Evolutionary conservation across 192 early-diverging fungal species (phyloP).

Genomic region (Umbelopsis sp.): DNA sequence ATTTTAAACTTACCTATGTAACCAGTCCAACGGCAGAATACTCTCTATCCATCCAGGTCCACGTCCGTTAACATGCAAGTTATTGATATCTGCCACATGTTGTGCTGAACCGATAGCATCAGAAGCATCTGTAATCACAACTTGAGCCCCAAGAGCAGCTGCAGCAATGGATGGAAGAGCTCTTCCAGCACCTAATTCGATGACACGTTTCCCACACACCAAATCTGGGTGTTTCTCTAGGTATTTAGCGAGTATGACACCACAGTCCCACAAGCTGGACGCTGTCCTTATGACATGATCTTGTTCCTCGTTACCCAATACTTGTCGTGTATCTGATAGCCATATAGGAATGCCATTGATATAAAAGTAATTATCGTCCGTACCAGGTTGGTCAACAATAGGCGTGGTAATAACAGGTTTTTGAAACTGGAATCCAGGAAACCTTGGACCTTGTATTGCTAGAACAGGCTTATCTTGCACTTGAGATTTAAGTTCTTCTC

Average conservation of each 20-base stretch:
- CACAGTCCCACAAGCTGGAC: constrained; percentile 18
- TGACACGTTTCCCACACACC: neutral
- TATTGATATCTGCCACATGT: neutral
- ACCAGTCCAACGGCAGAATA: constrained; percentile 14
- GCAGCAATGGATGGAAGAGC: constrained; percentile 11
- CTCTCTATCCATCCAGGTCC: neutral
- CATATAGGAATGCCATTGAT: neutral
- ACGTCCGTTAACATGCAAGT: neutral
- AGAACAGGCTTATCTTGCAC: neutral
- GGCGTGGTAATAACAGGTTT: neutral
- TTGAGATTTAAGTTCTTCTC: neutral
- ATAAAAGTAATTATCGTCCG: neutral
- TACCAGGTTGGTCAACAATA: neutral
- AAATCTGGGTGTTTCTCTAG: neutral
- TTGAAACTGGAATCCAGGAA: constrained; percentile 3
- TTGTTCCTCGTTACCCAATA: neutral
- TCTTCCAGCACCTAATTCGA: constrained; percentile 21
- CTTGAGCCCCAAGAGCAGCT: constrained; percentile 14
- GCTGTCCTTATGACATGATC: constrained; percentile 19
- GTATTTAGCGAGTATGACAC: constrained; percentile 19
- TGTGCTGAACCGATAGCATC: neutral
- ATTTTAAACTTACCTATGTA: constrained; percentile 1
- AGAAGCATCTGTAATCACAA: constrained; percentile 13
- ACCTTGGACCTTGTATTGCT: neutral
- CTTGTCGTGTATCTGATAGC: neutral